Evolutionary conservation across 2,329 filamentous ascomycete genomes (phyloP).

Genomic region (Blastomyces parvus): DNA sequence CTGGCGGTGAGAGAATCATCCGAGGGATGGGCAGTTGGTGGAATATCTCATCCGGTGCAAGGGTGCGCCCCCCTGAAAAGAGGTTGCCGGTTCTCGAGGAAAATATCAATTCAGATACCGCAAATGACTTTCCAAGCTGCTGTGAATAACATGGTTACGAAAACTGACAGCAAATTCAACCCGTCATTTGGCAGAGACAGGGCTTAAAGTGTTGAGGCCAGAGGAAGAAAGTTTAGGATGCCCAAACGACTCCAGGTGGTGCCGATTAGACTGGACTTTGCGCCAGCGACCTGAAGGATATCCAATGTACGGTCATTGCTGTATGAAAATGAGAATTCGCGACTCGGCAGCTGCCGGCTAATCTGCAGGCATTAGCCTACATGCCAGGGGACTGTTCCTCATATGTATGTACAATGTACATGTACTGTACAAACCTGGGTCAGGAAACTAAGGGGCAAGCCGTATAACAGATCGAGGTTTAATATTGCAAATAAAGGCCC

Average conservation of each 20-base stretch:
- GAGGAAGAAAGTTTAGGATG: conserved; percentile 67
- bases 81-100: conserved; percentile 65
- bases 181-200: conserved; percentile 58
- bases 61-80: conserved; percentile 33
- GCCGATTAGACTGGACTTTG: conserved; percentile 70
- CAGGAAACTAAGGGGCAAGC: not conserved
- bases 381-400: not conserved
- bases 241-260: conserved; percentile 53
- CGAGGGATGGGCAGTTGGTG: conserved; percentile 64
- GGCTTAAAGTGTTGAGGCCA: conserved; percentile 56
- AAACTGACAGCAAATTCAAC: conserved; percentile 63
- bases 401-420: not conserved
- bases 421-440: not conserved
- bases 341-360: not conserved
- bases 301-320: not conserved
- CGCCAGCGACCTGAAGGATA: conserved; percentile 25
- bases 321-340: not conserved
- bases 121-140: conserved; percentile 60
- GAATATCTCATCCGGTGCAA: conserved; percentile 56
- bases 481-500: not conserved
- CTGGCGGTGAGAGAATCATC: conserved; percentile 81
- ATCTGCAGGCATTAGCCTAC: not conserved
- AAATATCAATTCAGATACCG: conserved; percentile 54
- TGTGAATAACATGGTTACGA: conserved; percentile 66
- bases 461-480: not conserved